Conservation (phyloP, 768 basidiomycete genomes). For the Filobasidium floriforme region DNA sequence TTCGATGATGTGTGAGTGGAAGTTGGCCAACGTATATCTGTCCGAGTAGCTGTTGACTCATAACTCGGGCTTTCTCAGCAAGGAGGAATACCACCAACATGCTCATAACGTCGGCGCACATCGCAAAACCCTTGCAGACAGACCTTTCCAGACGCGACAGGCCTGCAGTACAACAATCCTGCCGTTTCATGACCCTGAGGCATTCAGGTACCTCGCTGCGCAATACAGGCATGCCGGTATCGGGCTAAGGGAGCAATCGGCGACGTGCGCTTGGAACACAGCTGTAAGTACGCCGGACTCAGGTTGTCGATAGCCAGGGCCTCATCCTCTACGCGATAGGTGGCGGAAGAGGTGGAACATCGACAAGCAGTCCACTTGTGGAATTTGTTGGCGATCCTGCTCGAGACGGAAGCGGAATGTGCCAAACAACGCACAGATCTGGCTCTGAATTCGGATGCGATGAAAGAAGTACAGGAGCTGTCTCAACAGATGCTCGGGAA, state of each 20-base stretch:
- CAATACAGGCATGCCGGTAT: conserved; percentile 35
- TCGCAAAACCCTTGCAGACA: conserved; percentile 32
- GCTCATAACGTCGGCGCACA: conserved; percentile 35
- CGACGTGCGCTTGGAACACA: conserved; percentile 36
- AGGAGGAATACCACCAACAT: conserved; percentile 34
- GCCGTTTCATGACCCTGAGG: conserved; percentile 28
- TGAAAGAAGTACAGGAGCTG: not conserved
- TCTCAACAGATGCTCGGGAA: not conserved
- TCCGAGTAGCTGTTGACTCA: not conserved
- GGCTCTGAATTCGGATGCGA: not conserved
- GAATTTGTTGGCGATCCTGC: not conserved
- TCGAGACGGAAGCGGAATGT: not conserved
- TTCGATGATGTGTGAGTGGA: conserved; percentile 41
- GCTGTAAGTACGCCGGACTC: conserved; percentile 11
- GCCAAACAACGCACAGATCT: not conserved
- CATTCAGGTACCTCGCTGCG: conserved; percentile 37
- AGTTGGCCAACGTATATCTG: too few species aligned
- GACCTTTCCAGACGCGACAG: conserved; percentile 37
- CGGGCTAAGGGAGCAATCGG: conserved; percentile 18
- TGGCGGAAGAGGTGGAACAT: conserved; percentile 8
- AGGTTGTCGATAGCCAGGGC: conserved; percentile 8
- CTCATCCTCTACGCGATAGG: conserved; percentile 2
- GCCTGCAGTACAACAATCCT: conserved; percentile 26
- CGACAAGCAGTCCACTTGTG: not conserved
- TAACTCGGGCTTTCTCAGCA: conserved; percentile 21